Base-by-base conservation (phyloP, 2,329 filamentous ascomycete genomes). In the Parafenestella ontariensis region DNA sequence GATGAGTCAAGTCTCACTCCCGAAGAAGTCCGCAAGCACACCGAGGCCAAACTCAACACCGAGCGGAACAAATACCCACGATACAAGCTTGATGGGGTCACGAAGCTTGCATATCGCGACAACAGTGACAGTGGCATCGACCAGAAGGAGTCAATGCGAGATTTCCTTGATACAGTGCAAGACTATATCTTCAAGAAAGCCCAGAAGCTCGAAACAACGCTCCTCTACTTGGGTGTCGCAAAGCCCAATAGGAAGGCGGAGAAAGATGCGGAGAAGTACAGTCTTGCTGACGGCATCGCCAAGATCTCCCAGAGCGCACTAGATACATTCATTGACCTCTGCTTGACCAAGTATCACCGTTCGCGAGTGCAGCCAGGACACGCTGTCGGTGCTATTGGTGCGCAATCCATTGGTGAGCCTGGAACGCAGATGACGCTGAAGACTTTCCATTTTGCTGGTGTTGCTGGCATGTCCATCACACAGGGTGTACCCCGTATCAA, bases 391-490 rank as follows among this genome's bases (percentile, higher is more conserved):
- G 95, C 95, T 15, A 92, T 98, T 33, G 95, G 95, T 62, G 95
- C 95, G 1, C 95, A 99, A 76, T 98, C 94, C 1, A 99, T 99
- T 66, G 95, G 95, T 78, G 95, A 99, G 72, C 95, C 95, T 0
- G 95, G 95, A 74, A 99, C 95, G 0, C 95, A 99, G 77, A 99
- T 99, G 95, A 99, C 95, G 1, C 80, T 99, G 61, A 98, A 98
- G 80, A 98, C 95, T 73, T 98, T 98, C 87, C 95, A 98, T 89
- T 99, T 99, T 81, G 95, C 95, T 73, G 95, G 95, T 90, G 95
- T 99, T 61, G 95, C 95, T 39, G 94, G 94, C 75, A 98, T 99
- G 95, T 96, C 92, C 84, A 96, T 99, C 72, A 99, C 95, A 0
- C 92, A 97, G 72, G 95, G 95, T 90, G 95, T 99, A 6, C 95